Evolutionary conservation across 805 yeast genomes (phyloP).

Genomic region (Ogataea sp.): DNA sequence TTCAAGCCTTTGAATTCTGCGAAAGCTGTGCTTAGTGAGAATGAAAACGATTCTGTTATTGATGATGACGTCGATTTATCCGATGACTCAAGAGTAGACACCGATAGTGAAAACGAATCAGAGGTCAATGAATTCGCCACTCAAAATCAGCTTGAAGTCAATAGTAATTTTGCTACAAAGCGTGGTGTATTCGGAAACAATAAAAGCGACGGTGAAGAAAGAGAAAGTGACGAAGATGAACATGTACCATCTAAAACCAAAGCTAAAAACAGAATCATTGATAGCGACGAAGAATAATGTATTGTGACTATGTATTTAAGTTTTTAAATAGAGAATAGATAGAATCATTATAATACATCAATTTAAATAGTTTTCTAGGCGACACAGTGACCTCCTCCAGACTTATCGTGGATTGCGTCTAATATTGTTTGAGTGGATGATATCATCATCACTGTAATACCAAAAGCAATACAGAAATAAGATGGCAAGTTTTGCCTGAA

Average conservation of each 20-base stretch:
- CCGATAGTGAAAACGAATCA: not conserved
- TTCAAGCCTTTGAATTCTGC: not conserved
- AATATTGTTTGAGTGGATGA: constrained; percentile 71
- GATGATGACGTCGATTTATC: not conserved
- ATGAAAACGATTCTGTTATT: not conserved
- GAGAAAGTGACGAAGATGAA: constrained; percentile 2
- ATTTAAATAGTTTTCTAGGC: constrained; percentile 5
- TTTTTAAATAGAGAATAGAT: no score
- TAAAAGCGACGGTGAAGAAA: not conserved
- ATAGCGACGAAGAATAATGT: constrained; percentile 7
- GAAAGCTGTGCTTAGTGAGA: not conserved
- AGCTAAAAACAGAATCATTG: constrained; percentile 4
- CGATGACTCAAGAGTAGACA: not conserved
- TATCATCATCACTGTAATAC: constrained; percentile 66
- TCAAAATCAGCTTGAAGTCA: not conserved
- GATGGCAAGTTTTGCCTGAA: constrained; percentile 44
- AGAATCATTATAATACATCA: not conserved
- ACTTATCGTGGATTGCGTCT: constrained; percentile 29
- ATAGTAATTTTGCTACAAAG: no score
- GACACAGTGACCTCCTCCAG: constrained; percentile 45
- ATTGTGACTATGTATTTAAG: no score
- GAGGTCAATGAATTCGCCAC: not conserved
- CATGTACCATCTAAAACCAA: constrained; percentile 1
- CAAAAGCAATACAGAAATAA: constrained; percentile 58
- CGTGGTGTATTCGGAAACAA: not conserved